Base-by-base conservation (phyloP, 768 basidiomycete species). In the Boletus pseudopeckii region DNA sequence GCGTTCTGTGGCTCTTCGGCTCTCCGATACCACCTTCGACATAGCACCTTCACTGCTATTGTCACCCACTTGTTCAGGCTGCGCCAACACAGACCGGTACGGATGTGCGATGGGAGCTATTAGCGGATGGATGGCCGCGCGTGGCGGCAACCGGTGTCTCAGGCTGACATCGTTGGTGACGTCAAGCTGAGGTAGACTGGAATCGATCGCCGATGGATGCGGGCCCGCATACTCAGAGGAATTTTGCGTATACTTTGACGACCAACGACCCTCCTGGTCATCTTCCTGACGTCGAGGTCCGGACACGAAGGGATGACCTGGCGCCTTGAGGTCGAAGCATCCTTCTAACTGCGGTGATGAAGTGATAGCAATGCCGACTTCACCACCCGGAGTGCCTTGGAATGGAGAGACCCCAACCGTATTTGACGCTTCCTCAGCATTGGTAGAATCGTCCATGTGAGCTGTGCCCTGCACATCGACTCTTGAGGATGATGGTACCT, bases 301-400 rank as follows among this genome's bases (percentile, higher is more conserved):
- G 4, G 53, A 14, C 15, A 71, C 33, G 39, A 55, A 48, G 10
- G 47, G 8, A 38, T 28, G 26, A 18, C 47, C 47, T 18, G 47
- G 36, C 11, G n/a, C n/a, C 24, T 50, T 20, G 18, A 67, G 55
- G 3, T 64, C 62, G 28, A 54, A 7, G 47, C 44, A 33, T 52
- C 44, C 63, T 5, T 70, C 71, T 7, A 50, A 40, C 13, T 66
- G 62, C 0, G 75, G 72, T 2, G 75, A 68, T 5, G 77, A 72
- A n/a, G 57, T 53, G 30, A 80, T 65, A 5, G 79, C 80, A 48
- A 80, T 70, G 11, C 79, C 79, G 1, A 80, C 70, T 39, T 68
- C 64, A 14, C 56, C 62, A 7, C 58, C 64, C 15, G 46, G 48
- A 10, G 57, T 63, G 1, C 62, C 68, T 10, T 72, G 74, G 7